Evolutionary conservation across 345 rosid species (phyloP), one percentile per base, ranked within the genome.

Genomic region (Gossypium ekmanianum): DNA sequence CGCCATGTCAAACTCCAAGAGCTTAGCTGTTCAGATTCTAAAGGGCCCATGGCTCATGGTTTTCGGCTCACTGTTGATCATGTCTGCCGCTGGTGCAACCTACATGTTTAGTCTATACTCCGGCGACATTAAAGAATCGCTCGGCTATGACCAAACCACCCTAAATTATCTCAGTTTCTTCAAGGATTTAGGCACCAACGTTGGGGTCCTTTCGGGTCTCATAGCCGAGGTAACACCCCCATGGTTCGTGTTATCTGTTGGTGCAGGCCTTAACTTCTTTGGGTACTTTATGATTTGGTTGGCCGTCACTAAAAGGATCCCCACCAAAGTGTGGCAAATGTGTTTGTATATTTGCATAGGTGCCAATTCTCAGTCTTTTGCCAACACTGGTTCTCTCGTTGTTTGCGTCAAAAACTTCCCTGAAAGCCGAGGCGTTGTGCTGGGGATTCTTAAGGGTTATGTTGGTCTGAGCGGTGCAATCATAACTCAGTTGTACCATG

Each of bases 271-370:
- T 62, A 90, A 90, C 78, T 83, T 90, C 65, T 81, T 75, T 26
- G 94, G 94, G n/a, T 90, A 90, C 82, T 82, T 88, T 79, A 88
- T 90, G 91, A 87, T 90, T 0, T 90, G 92, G 94, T 75, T 87
- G 0, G 81, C 90, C 67, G 94, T 90, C 14, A 78, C 87, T 45
- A 77, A 75, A 34, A 83, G 57, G 20, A 79, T 88, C 0, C 14
- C 90, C 0, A 68, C 87, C 0, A 67, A 47, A 2, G 79, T 88
- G 3, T 90, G 94, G 92, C 87, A 83, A 1, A 87, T 90, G 92
- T 90, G 92, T 77, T 72, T 87, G 44, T 90, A 88, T 76, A 90
- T 90, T 11, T 88, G 84, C 64, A 69, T 87, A 2, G 92, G 92
- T 3, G 89, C 90, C 2, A 90, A 90, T 66, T 88, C 94, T 12